Base-by-base conservation (phyloP, 768 basidiomycete species). In the Lentinula aciculospora region DNA sequence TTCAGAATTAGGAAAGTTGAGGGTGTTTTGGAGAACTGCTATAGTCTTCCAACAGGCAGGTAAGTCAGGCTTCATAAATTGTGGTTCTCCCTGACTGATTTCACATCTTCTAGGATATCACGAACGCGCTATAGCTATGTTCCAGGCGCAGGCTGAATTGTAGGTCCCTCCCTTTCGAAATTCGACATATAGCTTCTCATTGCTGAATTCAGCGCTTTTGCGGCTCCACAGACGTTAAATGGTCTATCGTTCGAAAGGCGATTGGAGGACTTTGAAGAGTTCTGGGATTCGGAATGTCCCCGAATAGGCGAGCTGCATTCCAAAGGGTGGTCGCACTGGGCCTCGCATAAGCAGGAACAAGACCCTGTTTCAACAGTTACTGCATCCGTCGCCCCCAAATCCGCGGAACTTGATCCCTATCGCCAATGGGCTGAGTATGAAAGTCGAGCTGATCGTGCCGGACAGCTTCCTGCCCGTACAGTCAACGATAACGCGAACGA, bases 141-240 rank as follows among this genome's bases (percentile, higher is more conserved):
- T 92, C 64, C 92, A 94, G 67, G 89, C 89, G 9, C 89, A 94
- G 69, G 82, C 86, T 15, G 92, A 93, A 71, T 64, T 92, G 91
- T 93, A 72, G 63, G 85, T 68, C 23, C n/a, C 53, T 15, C 25
- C 32, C 47, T 53, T 46, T 27, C 15, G 49, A 51, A 7, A 44
- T 29, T n/a, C 37, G 36, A 34, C 27, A 27, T 53, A 17, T 37
- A 28, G 56, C 25, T 47, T 31, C 39, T 61, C 51, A 56, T 58
- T 56, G 28, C 49, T 50, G 17, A 29, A 56, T 57, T 9, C 49
- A 92, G 92, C 47, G 76, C 77, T 4, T 91, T 87, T 61, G 73
- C 80, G 59, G 56, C 75, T 23, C 89, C 89, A 0, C 68, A 74
- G 25, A 64, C 66, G n/a, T 64, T 88, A 1, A 63, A 65, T 37